phyloP scores from a whole-genome alignment of 1,284 basidiomycete species.

The Fereydounia khargensis region DNA sequence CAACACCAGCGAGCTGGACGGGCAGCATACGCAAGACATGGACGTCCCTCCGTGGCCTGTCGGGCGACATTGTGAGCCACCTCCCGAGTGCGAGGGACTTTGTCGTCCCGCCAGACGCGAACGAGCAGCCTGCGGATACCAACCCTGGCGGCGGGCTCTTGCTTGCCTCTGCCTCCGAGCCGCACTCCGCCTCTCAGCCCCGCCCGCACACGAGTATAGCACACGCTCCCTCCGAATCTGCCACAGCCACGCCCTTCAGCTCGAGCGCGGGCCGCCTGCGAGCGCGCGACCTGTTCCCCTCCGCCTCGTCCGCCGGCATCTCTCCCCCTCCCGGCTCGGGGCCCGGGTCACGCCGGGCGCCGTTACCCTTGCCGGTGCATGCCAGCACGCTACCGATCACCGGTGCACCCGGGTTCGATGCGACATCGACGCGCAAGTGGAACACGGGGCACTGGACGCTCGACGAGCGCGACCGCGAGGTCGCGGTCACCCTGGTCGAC shows the following conservation, averaged over 20 bases:
- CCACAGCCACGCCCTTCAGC: no score
- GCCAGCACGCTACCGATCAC: constrained; percentile 27
- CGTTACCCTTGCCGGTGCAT: no score
- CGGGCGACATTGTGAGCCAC: constrained; percentile 27
- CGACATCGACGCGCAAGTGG: constrained; percentile 30
- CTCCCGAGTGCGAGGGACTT: constrained; percentile 37
- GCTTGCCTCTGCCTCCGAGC: constrained; percentile 8
- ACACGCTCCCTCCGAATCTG: no score
- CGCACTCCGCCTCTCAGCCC: no score
- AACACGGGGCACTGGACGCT: constrained; percentile 53
- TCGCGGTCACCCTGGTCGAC: constrained; percentile 40
- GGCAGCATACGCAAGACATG: constrained; percentile 38
- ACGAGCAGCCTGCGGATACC: constrained; percentile 8
- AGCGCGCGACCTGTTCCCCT: constrained; percentile 17
- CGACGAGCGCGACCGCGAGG: constrained; percentile 14
- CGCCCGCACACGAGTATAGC: no score
- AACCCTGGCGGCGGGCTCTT: constrained; percentile 25
- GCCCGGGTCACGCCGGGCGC: no score
- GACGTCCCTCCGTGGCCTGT: constrained; percentile 33
- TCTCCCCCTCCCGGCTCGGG: constrained; percentile 1
- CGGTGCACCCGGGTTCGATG: constrained; percentile 51
- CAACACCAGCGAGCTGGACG: constrained; percentile 30
- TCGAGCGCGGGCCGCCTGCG: constrained; percentile 16
- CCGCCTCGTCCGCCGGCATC: not conserved
- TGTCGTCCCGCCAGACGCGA: constrained; percentile 24